Base-by-base conservation (phyloP, 2,329 filamentous ascomycete genomes). In the Fusarium globosum region DNA sequence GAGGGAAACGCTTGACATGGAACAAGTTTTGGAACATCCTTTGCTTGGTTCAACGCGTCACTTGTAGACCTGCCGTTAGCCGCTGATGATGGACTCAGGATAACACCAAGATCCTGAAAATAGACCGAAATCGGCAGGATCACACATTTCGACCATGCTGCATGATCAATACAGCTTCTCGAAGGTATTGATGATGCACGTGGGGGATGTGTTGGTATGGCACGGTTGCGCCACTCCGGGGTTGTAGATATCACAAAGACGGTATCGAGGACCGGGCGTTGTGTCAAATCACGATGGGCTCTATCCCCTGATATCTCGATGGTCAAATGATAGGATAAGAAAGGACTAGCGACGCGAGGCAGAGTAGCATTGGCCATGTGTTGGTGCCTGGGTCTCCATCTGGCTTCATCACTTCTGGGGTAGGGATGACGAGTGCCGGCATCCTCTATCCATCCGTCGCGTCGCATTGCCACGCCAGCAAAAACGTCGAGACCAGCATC, bases 251-350 rank as follows among this genome's bases (percentile, higher is more conserved):
- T 49, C 66, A 39, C 16, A 60, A 26, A 42, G 39, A 55, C 46
- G 52, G 67, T 26, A 45, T 42, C 23, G 18, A 14, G 30, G 42
- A 51, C 66, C 66, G 66, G 33, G 57, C 38, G 66, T 46, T 21
- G 66, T 68, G 65, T 42, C 48, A 62, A 26, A 69, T 69, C 43
- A 65, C 41, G 38, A 68, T 68, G 46, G 52, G 11, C 39, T 39
- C 39, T 36, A 46, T 65, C 60, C 66, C 48, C 63, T 65, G 55
- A 51, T 45, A 70, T 61, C 43, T 60, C 46, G 66, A 61, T 58
- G 71, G 67, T 74, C 71, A 73, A 73, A 71, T 74, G 71, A 73
- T 73, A 70, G 61, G 61, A 61, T 30, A 51, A 56, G 58, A 67
- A 23, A 55, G 45, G 57, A 46, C 67, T 74, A 73, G 53, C 16